A percentile compares a stretch with the other conserved stretches of the same genome.
These are phyloP conservation scores for Salix purpurea DNA, from an alignment of 345 rosid genomes.

Conservation along the genomic window DNA sequence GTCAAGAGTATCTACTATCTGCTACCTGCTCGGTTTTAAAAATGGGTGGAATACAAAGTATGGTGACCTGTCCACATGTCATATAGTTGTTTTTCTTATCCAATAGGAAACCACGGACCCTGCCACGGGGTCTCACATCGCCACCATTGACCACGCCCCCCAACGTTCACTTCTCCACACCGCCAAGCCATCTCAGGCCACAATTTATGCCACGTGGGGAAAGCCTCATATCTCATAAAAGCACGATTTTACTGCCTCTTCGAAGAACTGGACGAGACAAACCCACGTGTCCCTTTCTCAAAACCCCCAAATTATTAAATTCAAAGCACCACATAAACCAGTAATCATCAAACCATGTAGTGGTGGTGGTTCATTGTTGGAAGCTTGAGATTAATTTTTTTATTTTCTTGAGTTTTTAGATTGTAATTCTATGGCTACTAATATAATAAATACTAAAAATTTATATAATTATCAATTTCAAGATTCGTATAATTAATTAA, in stretches of 20 bases:
- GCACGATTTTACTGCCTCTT: background rate
- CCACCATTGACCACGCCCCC: background rate
- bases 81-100: background rate
- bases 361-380: too few species aligned
- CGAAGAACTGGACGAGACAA: background rate
- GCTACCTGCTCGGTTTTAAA: background rate
- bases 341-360: too few species aligned
- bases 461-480: too few species aligned
- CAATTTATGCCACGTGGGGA: background rate
- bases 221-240: background rate
- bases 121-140: background rate
- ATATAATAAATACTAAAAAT: too few species aligned
- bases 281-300: conserved; percentile 2
- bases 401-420: too few species aligned
- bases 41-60: background rate
- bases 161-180: background rate
- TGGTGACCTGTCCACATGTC: background rate
- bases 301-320: background rate
- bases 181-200: conserved; percentile 11
- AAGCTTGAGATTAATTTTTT: too few species aligned
- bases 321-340: background rate
- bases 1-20: too few species aligned
- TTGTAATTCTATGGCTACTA: accelerated
- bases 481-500: too few species aligned
- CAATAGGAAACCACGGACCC: background rate